Evolutionary conservation across 1,139 yeast species (phyloP), one percentile per base, ranked within the genome.

Genomic region (Pichia sp.): DNA sequence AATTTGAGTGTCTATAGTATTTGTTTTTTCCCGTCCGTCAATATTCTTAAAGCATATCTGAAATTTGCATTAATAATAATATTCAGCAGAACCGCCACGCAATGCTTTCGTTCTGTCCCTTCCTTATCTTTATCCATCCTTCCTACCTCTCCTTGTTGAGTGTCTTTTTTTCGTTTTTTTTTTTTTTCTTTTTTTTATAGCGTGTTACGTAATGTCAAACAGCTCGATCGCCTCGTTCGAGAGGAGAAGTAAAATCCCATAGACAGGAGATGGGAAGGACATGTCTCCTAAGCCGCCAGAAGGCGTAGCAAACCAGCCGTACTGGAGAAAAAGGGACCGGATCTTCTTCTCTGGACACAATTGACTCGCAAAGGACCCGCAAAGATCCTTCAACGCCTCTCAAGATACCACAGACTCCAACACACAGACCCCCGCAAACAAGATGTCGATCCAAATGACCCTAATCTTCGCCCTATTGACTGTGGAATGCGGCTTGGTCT

Each of bases 401-500:
- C 24, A 3, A 20, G 24, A 20, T 20, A 20, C 24, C 3, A 20
- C 24, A 20, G 24, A 20, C 24, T 20, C 3, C 24, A 20, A 20
- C 24, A 2, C 24, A 20, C 24, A 20, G 34, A 9, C 34, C 34
- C 34, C n/a, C 10, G 16, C 10, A 36, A 42, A 30, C 43, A 42
- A 31, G 30, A 65, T 67, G 70, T 65, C 69, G 46, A 55, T 67
- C 50, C 69, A 65, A 57, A 64, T 67, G 68, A 58, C 55, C 43
- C 42, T 67, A 12, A 58, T 67, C 2, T 67, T 67, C 50, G 54
- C 56, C 14, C 33, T 57, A 7, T 55, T 85, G 59, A 69, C 80
- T 41, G 63, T 70, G 27, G 85, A 85, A 67, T 83, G 85, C 87
- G 69, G 69, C 1, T 62, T 75, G 12, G 71, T 85, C 51, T 71